Percentiles rank a stretch among this genome's conserved stretches.
Conservation (phyloP, 164 flowering plant species). For the Macadamia integrifolia region DNA sequence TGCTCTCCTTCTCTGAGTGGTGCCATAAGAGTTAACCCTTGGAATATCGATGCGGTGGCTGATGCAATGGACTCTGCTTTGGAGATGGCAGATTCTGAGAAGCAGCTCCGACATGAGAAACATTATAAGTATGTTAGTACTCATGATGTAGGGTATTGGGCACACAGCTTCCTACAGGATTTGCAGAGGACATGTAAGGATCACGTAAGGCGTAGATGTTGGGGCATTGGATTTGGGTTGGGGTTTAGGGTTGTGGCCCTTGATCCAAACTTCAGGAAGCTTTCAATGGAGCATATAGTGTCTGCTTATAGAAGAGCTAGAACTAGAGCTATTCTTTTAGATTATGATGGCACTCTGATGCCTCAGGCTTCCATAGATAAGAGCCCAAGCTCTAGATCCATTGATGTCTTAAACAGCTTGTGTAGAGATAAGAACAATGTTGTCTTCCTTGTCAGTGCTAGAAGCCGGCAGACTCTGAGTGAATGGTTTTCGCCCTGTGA, state of each 20-base stretch:
- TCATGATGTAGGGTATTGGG: slow-evolving; percentile 77
- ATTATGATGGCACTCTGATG: slow-evolving; percentile 78
- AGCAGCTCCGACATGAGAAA: slow-evolving; percentile 67
- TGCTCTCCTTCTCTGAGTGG: slow-evolving; percentile 83
- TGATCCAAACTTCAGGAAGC: slow-evolving; percentile 64
- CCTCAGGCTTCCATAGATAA: slow-evolving; percentile 62
- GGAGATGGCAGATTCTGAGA: slow-evolving; percentile 52
- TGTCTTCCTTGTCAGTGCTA: slow-evolving; percentile 70
- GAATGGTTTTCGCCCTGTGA: slow-evolving; percentile 72
- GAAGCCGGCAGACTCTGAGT: slow-evolving; percentile 33
- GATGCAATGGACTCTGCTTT: slow-evolving; percentile 70
- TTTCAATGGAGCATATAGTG: slow-evolving; percentile 59
- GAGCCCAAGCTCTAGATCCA: slow-evolving; percentile 44
- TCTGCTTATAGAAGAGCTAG: slow-evolving; percentile 64
- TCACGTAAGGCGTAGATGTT: slow-evolving; percentile 46
- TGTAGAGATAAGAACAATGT: slow-evolving; percentile 55
- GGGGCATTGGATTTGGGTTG: slow-evolving; percentile 77
- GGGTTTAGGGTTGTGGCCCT: slow-evolving; percentile 66
- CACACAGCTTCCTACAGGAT: slow-evolving; percentile 63
- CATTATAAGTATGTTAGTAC: slow-evolving; percentile 71
- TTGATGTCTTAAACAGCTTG: slow-evolving; percentile 45
- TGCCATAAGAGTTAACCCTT: slow-evolving; percentile 72
- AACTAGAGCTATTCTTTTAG: slow-evolving; percentile 62
- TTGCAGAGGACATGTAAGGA: slow-evolving; percentile 60
- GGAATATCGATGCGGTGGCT: slow-evolving; percentile 71